Evolutionary conservation across 192 early-diverging fungal genomes (phyloP).

Genomic region (Mortierella alpina): DNA sequence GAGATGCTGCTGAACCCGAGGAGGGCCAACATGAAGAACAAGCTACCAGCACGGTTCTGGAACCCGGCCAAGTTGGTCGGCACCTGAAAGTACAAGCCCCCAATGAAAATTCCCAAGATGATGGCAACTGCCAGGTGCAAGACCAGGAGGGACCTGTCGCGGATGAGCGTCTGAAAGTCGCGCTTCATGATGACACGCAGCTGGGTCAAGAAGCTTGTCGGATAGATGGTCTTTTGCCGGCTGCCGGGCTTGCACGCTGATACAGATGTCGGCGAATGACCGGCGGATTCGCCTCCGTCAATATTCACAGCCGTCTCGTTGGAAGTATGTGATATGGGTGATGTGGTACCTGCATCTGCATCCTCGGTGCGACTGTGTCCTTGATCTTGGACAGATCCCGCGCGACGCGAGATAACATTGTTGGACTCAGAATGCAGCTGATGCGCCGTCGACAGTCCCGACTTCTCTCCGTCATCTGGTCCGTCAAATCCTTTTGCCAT

Average conservation of each 20-base stretch:
- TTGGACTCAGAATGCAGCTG: neutral
- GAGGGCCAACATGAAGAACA: conserved; percentile 77
- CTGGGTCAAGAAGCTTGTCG: conserved; percentile 67
- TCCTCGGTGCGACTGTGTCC: neutral
- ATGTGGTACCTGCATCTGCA: conserved; percentile 1
- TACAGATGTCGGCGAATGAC: conserved; percentile 6
- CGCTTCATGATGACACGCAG: conserved; percentile 58
- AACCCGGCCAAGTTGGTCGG: conserved; percentile 71
- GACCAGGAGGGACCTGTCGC: conserved; percentile 57
- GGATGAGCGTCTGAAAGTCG: conserved; percentile 55
- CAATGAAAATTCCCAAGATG: conserved; percentile 70
- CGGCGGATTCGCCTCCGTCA: conserved; percentile 11
- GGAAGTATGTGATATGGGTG: neutral
- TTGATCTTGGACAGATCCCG: neutral
- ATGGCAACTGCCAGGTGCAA: conserved; percentile 68
- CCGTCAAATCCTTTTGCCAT: conserved; percentile 8
- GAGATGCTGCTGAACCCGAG: conserved; percentile 76
- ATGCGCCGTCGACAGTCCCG: neutral
- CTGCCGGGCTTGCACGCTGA: neutral
- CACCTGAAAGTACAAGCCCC: conserved; percentile 72
- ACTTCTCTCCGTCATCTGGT: conserved; percentile 14
- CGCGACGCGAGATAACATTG: conserved; percentile 10
- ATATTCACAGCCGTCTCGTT: conserved; percentile 20
- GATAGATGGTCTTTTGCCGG: conserved; percentile 24
- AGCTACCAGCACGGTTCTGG: conserved; percentile 77